phyloP scores from a whole-genome alignment of 768 basidiomycete genomes.

The Collybia sordida region DNA sequence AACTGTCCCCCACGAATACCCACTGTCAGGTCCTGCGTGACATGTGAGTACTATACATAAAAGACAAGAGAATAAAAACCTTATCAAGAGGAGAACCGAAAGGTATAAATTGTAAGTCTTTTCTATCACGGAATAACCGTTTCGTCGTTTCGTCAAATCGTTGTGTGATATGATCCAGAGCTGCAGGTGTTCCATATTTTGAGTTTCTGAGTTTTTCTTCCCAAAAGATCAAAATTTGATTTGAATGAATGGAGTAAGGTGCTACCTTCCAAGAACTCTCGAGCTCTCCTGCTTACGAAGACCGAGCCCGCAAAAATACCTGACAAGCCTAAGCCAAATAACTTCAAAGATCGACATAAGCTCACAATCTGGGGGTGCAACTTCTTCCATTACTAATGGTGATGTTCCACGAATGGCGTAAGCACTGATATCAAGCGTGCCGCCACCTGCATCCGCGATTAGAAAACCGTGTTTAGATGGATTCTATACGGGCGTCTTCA shows the following conservation, averaged over 20 bases:
- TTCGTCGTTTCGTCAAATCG: constrained; percentile 85
- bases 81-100: constrained; percentile 82
- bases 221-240: background rate
- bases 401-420: constrained; percentile 70
- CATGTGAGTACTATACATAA: background rate
- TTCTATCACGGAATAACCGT: constrained; percentile 68
- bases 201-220: constrained; percentile 73
- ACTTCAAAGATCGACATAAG: constrained; percentile 2
- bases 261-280: constrained; percentile 69
- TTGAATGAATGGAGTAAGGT: background rate
- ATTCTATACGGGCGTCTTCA: constrained; percentile 40
- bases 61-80: constrained; percentile 11
- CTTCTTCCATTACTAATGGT: constrained; percentile 79
- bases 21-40: constrained; percentile 45
- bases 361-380: constrained; percentile 80
- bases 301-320: constrained; percentile 83
- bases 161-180: constrained; percentile 77
- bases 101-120: constrained; percentile 67
- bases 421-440: constrained; percentile 79
- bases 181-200: constrained; percentile 68
- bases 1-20: constrained; percentile 74
- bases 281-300: constrained; percentile 74
- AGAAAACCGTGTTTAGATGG: constrained; percentile 77
- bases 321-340: constrained; percentile 20
- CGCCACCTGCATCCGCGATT: constrained; percentile 80